A percentile compares a stretch with the other conserved stretches of the same genome.
These are phyloP conservation scores for Metahyphopichia silvanorum DNA, from an alignment of 805 yeast genomes.

Conservation along the genomic window DNA sequence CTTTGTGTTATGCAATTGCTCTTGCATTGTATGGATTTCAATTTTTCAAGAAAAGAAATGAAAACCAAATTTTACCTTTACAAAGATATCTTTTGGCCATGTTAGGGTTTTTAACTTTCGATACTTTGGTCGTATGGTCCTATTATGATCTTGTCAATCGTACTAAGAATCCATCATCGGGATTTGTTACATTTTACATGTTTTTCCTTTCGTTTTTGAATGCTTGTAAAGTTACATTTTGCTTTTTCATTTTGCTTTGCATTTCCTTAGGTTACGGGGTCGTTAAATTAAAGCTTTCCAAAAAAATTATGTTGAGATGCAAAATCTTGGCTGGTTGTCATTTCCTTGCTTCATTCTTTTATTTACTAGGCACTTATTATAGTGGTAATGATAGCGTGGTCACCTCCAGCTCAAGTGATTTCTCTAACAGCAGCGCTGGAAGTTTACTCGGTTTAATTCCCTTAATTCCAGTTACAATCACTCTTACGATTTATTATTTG, in stretches of 20 bases:
- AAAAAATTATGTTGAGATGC: conserved; percentile 62
- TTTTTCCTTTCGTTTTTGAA: conserved; percentile 75
- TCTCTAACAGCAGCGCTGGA: conserved; percentile 49
- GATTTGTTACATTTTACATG: conserved; percentile 67
- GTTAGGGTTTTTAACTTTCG: conserved; percentile 76
- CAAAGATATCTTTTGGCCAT: conserved; percentile 89
- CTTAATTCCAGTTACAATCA: conserved; percentile 67
- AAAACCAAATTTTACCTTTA: conserved; percentile 78
- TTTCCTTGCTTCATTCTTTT: conserved; percentile 32
- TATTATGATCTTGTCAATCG: conserved; percentile 81
- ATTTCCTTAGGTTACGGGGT: conserved; percentile 94
- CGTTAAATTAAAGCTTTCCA: conserved; percentile 80
- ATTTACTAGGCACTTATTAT: conserved; percentile 33
- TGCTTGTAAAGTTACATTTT: conserved; percentile 78
- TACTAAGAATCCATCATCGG: conserved; percentile 43
- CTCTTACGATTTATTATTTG: conserved; percentile 71
- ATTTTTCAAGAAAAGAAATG: conserved; percentile 71
- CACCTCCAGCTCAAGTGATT: conserved; percentile 22
- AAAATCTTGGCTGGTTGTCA: conserved; percentile 40
- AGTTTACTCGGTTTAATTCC: conserved; percentile 49
- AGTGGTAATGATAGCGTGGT: conserved; percentile 20
- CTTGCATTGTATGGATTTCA: conserved; percentile 82
- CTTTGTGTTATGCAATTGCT: conserved; percentile 78
- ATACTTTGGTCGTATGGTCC: conserved; percentile 87
- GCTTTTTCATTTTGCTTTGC: conserved; percentile 80